phyloP scores from a whole-genome alignment of 768 basidiomycete genomes.

The Boletales sp. region DNA sequence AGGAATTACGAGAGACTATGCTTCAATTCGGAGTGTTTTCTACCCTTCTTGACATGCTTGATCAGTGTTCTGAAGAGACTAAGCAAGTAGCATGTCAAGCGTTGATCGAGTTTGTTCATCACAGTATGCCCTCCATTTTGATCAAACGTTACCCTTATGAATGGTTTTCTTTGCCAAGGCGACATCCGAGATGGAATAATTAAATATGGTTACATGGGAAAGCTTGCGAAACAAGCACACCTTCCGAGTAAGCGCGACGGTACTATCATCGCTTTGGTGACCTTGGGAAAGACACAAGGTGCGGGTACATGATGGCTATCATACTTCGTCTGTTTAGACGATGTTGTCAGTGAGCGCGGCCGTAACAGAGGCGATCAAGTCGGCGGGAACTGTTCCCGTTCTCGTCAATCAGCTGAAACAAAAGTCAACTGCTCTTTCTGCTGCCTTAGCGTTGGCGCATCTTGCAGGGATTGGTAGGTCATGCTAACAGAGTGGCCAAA shows the following conservation, averaged over 20 bases:
- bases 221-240: conserved; percentile 14
- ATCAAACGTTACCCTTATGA: not conserved
- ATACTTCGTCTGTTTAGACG: not conserved
- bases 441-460: conserved; percentile 15
- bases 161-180: conserved; percentile 3
- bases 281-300: conserved; percentile 13
- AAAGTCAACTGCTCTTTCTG: conserved; percentile 16
- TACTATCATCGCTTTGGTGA: conserved; percentile 15
- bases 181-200: conserved; percentile 7
- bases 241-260: conserved; percentile 11
- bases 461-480: conserved; percentile 20
- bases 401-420: conserved; percentile 16
- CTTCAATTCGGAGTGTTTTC: conserved; percentile 12
- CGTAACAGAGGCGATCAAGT: conserved; percentile 15
- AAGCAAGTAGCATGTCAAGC: conserved; percentile 12
- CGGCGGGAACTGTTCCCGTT: conserved; percentile 9
- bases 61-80: conserved; percentile 17
- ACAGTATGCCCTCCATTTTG: conserved; percentile 8
- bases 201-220: conserved; percentile 3
- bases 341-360: not conserved
- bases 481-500: not conserved
- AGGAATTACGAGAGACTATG: conserved; percentile 17
- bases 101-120: conserved; percentile 12
- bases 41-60: conserved; percentile 18
- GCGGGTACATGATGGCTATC: not conserved